phyloP scores from a whole-genome alignment of 768 basidiomycete species.

The Boletus rubropictus region DNA sequence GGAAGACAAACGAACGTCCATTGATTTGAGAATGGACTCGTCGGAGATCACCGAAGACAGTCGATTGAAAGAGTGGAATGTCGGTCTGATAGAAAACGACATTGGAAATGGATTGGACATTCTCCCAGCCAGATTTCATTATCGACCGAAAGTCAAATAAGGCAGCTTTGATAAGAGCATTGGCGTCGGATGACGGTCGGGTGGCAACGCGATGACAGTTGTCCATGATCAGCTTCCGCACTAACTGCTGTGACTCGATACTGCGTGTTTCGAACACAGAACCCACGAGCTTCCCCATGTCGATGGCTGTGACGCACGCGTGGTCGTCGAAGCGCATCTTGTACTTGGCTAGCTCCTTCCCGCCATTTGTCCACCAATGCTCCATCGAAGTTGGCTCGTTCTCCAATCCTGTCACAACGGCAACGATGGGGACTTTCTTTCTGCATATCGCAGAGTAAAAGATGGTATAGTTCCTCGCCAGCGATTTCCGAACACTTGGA shows the following conservation, averaged over 20 bases:
- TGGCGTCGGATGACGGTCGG: conserved; percentile 17
- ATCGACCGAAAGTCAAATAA: conserved; percentile 24
- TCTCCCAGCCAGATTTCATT: conserved; percentile 24
- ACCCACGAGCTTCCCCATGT: conserved; percentile 9
- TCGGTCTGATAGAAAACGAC: conserved; percentile 20
- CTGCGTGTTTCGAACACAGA: conserved; percentile 17
- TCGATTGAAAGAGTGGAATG: conserved; percentile 6
- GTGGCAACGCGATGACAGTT: conserved; percentile 13
- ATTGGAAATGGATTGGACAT: conserved; percentile 9
- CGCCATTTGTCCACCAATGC: conserved; percentile 36
- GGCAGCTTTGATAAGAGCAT: conserved; percentile 24
- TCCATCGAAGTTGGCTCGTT: conserved; percentile 30
- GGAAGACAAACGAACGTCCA: conserved; percentile 23
- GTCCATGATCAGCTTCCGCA: conserved; percentile 20
- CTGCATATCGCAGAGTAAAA: conserved; percentile 30
- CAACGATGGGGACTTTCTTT: conserved; percentile 28
- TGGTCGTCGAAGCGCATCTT: conserved; percentile 35
- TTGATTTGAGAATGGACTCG: conserved; percentile 18
- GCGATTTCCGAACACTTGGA: conserved; percentile 20
- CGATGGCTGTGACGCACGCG: conserved; percentile 39
- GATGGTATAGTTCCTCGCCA: conserved; percentile 27
- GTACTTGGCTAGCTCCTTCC: conserved; percentile 25
- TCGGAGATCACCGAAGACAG: conserved; percentile 16
- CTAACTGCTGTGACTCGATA: conserved; percentile 17
- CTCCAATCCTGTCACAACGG: conserved; percentile 32